Percentiles rank a stretch among this genome's conserved stretches.
phyloP scores from a whole-genome alignment of 2,329 filamentous ascomycete genomes.

The Fusarium sp. region DNA sequence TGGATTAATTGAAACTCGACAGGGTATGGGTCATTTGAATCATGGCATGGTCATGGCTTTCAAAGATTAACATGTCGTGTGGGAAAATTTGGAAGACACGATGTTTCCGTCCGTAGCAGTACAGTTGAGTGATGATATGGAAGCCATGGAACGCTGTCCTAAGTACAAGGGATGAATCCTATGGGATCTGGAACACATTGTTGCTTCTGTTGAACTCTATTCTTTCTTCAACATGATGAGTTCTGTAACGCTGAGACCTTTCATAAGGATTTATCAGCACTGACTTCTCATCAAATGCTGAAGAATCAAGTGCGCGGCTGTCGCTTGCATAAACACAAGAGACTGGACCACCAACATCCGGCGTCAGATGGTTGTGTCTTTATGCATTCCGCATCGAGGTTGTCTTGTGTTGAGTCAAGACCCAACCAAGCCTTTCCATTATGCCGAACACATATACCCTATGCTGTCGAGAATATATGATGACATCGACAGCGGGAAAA shows the following conservation, averaged over 20 bases:
- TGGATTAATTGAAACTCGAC: constrained; percentile 16
- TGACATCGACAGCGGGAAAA: background rate
- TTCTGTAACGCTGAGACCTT: background rate
- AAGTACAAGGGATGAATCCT: background rate
- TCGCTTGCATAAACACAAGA: constrained; percentile 28
- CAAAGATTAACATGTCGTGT: constrained; percentile 4
- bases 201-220: background rate
- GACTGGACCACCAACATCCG: constrained; percentile 6
- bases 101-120: background rate
- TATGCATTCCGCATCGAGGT: constrained; percentile 27
- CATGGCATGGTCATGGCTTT: constrained; percentile 9
- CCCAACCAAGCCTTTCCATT: constrained; percentile 18
- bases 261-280: background rate
- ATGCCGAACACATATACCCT: constrained; percentile 3
- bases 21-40: constrained; percentile 23
- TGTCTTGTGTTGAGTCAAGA: constrained; percentile 23
- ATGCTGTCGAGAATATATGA: background rate
- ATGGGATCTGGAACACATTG: background rate
- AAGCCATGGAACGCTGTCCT: background rate
- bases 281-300: background rate
- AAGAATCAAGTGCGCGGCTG: constrained; percentile 2
- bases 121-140: background rate
- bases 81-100: background rate
- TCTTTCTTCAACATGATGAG: background rate
- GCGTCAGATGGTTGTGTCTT: constrained; percentile 36